Percentiles rank a stretch among this genome's conserved stretches.
These are phyloP conservation scores for Claviceps sp. DNA, from an alignment of 2,329 filamentous ascomycete genomes.

Conservation along the genomic window DNA sequence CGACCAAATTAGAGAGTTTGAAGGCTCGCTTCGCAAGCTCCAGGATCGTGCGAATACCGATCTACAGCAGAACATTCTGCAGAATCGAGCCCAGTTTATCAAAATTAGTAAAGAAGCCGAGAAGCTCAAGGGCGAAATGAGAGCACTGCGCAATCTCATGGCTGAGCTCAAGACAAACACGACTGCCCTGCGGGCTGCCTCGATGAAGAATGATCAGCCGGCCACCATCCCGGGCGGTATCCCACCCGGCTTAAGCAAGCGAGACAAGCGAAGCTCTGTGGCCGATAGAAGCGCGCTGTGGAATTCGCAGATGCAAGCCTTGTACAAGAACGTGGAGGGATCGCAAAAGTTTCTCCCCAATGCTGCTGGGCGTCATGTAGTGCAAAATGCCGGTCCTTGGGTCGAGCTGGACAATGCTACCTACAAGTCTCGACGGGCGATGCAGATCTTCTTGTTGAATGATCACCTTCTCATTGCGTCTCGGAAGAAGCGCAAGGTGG, in stretches of 20 bases:
- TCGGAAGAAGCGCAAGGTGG: slow-evolving; percentile 80
- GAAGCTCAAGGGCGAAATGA: slow-evolving; percentile 94
- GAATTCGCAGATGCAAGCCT: slow-evolving; percentile 56
- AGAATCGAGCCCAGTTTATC: slow-evolving; percentile 96
- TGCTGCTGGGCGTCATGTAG: slow-evolving; percentile 78
- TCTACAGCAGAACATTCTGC: slow-evolving; percentile 88
- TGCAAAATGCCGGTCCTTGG: slow-evolving; percentile 87
- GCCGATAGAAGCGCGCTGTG: slow-evolving; percentile 52
- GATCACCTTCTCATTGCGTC: slow-evolving; percentile 87
- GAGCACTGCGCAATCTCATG: slow-evolving; percentile 78
- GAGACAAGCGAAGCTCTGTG: slow-evolving; percentile 82
- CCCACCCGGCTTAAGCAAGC: slow-evolving; percentile 45
- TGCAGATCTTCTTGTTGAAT: slow-evolving; percentile 86
- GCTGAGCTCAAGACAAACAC: slow-evolving; percentile 76
- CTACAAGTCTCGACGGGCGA: slow-evolving; percentile 80
- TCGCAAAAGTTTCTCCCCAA: slow-evolving; percentile 95
- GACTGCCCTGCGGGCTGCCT: slow-evolving; percentile 48
- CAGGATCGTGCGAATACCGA: slow-evolving; percentile 70
- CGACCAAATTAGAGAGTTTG: slow-evolving; percentile 72
- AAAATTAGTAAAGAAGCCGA: slow-evolving; percentile 99
- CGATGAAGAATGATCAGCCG: slow-evolving; percentile 35
- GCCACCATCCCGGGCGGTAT: slow-evolving; percentile 37
- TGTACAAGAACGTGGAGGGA: slow-evolving; percentile 96
- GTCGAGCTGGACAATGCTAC: slow-evolving; percentile 95
- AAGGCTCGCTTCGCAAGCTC: slow-evolving; percentile 60